phyloP scores from a whole-genome alignment of 2,329 filamentous ascomycete genomes.

The Ophiostoma ulmi region DNA sequence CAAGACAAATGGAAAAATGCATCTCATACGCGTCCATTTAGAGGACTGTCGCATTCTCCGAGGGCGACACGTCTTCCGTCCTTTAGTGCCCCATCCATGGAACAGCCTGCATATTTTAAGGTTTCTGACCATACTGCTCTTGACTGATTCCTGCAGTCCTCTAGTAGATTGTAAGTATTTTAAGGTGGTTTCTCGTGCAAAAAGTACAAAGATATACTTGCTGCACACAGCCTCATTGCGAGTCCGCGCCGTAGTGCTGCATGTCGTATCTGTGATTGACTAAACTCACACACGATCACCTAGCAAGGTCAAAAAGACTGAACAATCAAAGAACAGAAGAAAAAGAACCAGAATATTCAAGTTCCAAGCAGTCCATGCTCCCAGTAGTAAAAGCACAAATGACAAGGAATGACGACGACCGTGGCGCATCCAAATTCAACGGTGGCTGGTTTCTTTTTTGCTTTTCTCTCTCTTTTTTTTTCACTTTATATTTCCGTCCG shows the following conservation, averaged over 20 bases:
- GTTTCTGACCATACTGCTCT: background rate
- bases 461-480: background rate
- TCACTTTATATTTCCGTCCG: background rate
- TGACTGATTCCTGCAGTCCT: background rate
- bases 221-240: background rate
- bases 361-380: too few species aligned
- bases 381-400: background rate
- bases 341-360: too few species aligned
- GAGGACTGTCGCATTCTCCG: background rate
- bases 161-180: background rate
- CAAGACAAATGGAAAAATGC: slow-evolving; percentile 1
- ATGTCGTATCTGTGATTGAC: too few species aligned
- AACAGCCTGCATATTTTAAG: background rate
- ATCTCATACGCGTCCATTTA: background rate
- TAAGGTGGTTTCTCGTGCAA: background rate
- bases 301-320: too few species aligned
- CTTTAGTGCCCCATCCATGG: too few species aligned
- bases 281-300: too few species aligned
- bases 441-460: background rate
- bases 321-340: too few species aligned
- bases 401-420: background rate
- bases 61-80: background rate
- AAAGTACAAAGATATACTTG: background rate
- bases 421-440: background rate
- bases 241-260: background rate